Base-by-base conservation (phyloP, 139 green algal genomes). In the Chlamydomonas asymmetrica region DNA sequence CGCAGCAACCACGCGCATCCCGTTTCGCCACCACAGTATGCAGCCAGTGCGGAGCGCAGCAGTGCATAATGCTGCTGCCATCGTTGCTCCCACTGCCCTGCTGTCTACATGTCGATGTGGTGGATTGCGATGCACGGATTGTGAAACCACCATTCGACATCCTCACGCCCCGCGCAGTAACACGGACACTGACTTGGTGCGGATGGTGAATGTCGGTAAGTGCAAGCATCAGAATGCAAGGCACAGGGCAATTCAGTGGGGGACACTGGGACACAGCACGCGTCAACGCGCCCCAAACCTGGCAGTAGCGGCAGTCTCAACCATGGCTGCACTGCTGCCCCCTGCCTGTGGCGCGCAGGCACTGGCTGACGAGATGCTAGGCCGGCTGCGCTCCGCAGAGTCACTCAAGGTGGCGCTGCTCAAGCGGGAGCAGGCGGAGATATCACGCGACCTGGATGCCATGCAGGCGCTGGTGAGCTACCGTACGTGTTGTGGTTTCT, bases 371-470 rank as follows among this genome's bases (percentile, higher is more conserved):
- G 71, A 77, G 16, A 77, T 77, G 71, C 4, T 50, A 32, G 41
- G 22, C 1, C 60, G 60, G 1, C 35, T 77, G 29, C 71, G 59
- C 57, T 66, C 54, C 34, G 71, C 71, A 23, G 71, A 77, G 57
- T 69, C 59, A 10, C 22, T 50, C n/a, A 69, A 77, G 59, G 59
- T 57, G 57, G 57, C 59, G 29, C 29, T 50, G 40, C 71, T 77
- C 59, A 59, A 32, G 3, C 40, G 71, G 32, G 59, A 77, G 32
- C 10, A 35, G 59, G 40, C 41, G 9, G 71, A 77, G 34, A 59
- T 77, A n/a, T n/a, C n/a, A n/a, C n/a, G n/a, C n/a, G n/a, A n/a
- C n/a, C n/a, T n/a, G n/a, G n/a, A n/a, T n/a, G n/a, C n/a, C n/a
- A n/a, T n/a, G n/a, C n/a, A n/a, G n/a, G n/a, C n/a, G n/a, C n/a